phyloP scores from a whole-genome alignment of 2,329 filamentous ascomycete genomes.

The Colletotrichum eremochloae region DNA sequence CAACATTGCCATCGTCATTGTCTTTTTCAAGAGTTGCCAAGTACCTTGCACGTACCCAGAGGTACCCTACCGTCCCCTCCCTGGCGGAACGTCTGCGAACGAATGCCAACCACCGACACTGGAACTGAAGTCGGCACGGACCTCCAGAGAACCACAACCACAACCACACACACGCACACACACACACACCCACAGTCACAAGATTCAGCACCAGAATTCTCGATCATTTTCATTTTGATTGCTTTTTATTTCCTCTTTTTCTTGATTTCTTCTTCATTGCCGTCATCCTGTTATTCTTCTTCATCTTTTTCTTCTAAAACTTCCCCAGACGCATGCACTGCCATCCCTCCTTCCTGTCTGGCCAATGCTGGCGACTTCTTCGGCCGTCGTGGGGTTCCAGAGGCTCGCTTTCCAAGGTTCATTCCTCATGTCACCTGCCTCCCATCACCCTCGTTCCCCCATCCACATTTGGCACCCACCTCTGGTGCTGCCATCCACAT shows the following conservation, averaged over 20 bases:
- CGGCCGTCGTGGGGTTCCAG: not conserved
- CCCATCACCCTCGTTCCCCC: not conserved
- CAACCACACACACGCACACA: not conserved
- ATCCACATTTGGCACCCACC: not conserved
- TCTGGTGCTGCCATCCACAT: constrained; percentile 5
- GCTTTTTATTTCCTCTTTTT: not conserved
- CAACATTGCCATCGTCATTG: constrained; percentile 6
- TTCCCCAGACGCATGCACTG: not conserved
- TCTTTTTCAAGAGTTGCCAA: too few relatives aligned
- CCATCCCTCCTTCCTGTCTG: not conserved
- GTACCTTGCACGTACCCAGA: not conserved
- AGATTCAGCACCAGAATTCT: not conserved
- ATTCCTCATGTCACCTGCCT: not conserved
- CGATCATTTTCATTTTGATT: not conserved
- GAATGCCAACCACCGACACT: constrained; percentile 3
- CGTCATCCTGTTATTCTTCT: too few relatives aligned
- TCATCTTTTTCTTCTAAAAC: not conserved
- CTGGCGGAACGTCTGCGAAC: not conserved
- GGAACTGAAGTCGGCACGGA: constrained; percentile 9
- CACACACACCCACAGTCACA: not conserved
- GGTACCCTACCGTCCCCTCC: not conserved
- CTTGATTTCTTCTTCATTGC: not conserved
- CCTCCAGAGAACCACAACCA: constrained; percentile 22
- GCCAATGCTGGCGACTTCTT: not conserved
- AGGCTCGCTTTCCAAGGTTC: not conserved